A percentile compares a stretch with the other conserved stretches of the same genome.
phyloP scores from a whole-genome alignment of 2,329 filamentous ascomycete genomes.

The Curvularia verruculosa region DNA sequence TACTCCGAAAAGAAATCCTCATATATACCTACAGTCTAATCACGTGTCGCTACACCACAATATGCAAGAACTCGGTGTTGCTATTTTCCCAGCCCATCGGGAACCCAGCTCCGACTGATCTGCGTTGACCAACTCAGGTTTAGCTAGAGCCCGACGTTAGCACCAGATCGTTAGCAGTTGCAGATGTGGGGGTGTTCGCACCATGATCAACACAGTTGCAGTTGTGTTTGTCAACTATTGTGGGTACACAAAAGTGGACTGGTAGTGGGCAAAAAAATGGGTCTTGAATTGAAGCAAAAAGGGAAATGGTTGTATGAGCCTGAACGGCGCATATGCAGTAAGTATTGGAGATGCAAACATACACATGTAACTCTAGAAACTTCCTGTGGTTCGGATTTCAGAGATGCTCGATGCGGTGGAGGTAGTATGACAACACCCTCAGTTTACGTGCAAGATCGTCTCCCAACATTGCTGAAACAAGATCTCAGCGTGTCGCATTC shows the following conservation, averaged over 20 bases:
- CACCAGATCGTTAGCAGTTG: background rate
- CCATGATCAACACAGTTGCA: background rate
- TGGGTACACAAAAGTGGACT: background rate
- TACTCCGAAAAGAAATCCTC: no score
- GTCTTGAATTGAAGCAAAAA: background rate
- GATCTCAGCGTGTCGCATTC: background rate
- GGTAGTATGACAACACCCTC: background rate
- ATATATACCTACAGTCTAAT: no score
- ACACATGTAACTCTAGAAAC: no score
- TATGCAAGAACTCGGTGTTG: background rate
- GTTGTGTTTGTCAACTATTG: background rate
- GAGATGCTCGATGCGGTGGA: background rate
- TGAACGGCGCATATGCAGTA: background rate
- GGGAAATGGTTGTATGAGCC: background rate
- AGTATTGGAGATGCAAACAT: background rate
- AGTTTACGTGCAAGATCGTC: background rate
- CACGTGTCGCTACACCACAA: no score
- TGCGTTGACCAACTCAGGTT: background rate
- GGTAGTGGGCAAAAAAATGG: background rate
- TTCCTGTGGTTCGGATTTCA: background rate
- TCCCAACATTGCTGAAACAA: constrained; percentile 4
- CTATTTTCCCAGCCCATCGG: background rate
- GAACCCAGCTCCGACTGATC: background rate
- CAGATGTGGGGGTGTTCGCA: background rate
- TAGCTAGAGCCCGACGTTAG: background rate